Base-by-base conservation (phyloP, 1,284 basidiomycete species). In the Entoloma clypeatum region DNA sequence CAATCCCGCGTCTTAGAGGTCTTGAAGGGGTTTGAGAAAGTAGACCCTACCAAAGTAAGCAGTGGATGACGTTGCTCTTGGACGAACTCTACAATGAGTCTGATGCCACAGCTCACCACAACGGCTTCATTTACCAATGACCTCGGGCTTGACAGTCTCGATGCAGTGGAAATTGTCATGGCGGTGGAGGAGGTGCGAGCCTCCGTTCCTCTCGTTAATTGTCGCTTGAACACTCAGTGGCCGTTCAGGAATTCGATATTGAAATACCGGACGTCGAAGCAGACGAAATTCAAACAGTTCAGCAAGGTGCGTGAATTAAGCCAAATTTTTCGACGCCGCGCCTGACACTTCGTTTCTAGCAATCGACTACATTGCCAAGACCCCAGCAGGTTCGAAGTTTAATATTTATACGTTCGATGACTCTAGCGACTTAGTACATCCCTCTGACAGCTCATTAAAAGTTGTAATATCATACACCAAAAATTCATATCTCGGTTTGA, bases 131-230 rank as follows among this genome's bases (percentile, higher is more conserved):
- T 99, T 69, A 73, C 84, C 44, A 71, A 77, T 36, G 93, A 99
- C 72, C 81, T 99, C 44, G 89, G 92, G 27, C 78, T 99, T 36
- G 96, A 99, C 72, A 97, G 93, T 58, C 73, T 99, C 59, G 96
- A 99, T 65, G 82, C 93, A 33, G 95, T 99, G 30, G 96, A 99
- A 67, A 94, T 98, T 30, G 92, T 99, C 57, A 98, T 99, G 94
- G 93, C 95, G 34, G 89, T 99, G 54, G 96, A 99, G 71, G 95
- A 99, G 83, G 95, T 92, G 63, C 31, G 70, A 43, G 24, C 30
- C 13, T 13, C 31, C 33, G 10, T 29, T 21, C 28, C 19, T 31
- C 8, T 34, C 35, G 40, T 10, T 22, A 31, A 13, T 30, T 27
- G 23, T 46, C 31, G 7, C 43, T 35, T 13, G 36, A 8, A 25